Conservation (phyloP, 306 rosid species). For the Hippophae gyantsensis region DNA sequence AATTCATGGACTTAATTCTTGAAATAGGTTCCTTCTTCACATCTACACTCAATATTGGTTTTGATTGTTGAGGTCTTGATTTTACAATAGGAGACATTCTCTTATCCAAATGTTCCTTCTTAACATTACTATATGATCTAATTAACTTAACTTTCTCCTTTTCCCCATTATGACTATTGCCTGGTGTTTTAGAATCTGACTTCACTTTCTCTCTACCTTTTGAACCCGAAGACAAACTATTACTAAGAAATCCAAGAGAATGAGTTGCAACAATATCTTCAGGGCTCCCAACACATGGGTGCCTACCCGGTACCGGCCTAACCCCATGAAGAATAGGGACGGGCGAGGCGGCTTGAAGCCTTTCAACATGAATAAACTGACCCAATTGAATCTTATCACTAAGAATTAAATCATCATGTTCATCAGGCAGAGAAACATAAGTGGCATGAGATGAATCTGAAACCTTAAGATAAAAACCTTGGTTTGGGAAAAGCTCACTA, state of each 20-base stretch:
- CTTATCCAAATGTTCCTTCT: slow-evolving; percentile 45
- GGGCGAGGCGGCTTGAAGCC: slow-evolving; percentile 80
- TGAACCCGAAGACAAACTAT: slow-evolving; percentile 27
- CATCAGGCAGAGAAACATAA: slow-evolving; percentile 86
- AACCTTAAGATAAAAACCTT: slow-evolving; percentile 92
- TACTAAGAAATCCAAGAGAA: slow-evolving; percentile 59
- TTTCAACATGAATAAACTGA: slow-evolving; percentile 83
- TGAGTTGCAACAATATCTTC: slow-evolving; percentile 87
- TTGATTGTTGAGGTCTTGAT: slow-evolving; percentile 42
- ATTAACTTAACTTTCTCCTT: slow-evolving; percentile 25
- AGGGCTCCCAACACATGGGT: slow-evolving; percentile 85
- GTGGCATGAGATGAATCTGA: slow-evolving; percentile 97
- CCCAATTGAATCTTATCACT: slow-evolving; percentile 96
- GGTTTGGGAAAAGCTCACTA: slow-evolving; percentile 70
- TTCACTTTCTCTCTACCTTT: slow-evolving; percentile 34
- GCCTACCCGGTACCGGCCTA: slow-evolving; percentile 93
- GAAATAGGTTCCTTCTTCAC: slow-evolving; percentile 54
- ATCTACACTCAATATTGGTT: slow-evolving; percentile 36
- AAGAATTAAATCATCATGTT: slow-evolving; percentile 86
- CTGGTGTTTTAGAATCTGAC: slow-evolving; percentile 29
- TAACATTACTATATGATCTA: slow-evolving; percentile 33
- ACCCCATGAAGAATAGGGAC: slow-evolving; percentile 91
- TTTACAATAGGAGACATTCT: slow-evolving; percentile 29
- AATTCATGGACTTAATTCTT: slow-evolving; percentile 64
- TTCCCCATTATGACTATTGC: slow-evolving; percentile 27